These are phyloP conservation scores for Collybia sp. DNA, from an alignment of 768 basidiomycete genomes.

Conservation along the genomic window DNA sequence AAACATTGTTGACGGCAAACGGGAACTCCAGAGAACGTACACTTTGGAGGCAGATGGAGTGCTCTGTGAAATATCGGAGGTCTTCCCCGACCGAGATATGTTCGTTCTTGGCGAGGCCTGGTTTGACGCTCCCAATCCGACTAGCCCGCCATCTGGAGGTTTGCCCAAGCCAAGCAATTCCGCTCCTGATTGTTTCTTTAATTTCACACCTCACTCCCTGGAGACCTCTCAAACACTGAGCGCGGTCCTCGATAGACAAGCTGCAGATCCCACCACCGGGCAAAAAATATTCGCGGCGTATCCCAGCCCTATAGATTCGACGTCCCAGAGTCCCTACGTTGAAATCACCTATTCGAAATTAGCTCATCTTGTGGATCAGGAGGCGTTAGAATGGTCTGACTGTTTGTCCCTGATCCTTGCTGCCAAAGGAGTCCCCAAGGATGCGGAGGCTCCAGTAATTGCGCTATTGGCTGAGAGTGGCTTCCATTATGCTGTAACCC, in stretches of 20 bases:
- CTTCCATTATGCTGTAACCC: conserved; percentile 4
- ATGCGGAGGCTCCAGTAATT: conserved; percentile 4
- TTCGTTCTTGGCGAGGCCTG: conserved; percentile 51
- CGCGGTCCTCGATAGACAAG: conserved; percentile 6
- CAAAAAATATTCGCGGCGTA: conserved; percentile 7
- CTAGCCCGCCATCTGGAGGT: neutral
- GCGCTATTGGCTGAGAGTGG: conserved; percentile 6
- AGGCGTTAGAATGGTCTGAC: conserved; percentile 1
- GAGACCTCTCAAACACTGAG: neutral
- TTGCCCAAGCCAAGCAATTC: neutral
- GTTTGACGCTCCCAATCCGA: conserved; percentile 30
- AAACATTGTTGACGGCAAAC: conserved; percentile 22
- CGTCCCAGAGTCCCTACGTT: conserved; percentile 1
- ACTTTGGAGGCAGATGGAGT: conserved; percentile 52
- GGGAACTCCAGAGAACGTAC: conserved; percentile 52
- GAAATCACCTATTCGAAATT: conserved; percentile 8
- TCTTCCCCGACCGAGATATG: conserved; percentile 67
- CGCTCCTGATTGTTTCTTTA: neutral
- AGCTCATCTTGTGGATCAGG: conserved; percentile 1
- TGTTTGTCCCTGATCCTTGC: neutral
- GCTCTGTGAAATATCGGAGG: conserved; percentile 63
- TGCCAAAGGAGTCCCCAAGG: neutral
- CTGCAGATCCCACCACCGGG: conserved; percentile 4
- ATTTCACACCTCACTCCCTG: neutral
- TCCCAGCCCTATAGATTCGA: neutral